These are phyloP conservation scores for Phylloporus sp. DNA, from an alignment of 1,284 basidiomycete genomes.

Conservation along the genomic window DNA sequence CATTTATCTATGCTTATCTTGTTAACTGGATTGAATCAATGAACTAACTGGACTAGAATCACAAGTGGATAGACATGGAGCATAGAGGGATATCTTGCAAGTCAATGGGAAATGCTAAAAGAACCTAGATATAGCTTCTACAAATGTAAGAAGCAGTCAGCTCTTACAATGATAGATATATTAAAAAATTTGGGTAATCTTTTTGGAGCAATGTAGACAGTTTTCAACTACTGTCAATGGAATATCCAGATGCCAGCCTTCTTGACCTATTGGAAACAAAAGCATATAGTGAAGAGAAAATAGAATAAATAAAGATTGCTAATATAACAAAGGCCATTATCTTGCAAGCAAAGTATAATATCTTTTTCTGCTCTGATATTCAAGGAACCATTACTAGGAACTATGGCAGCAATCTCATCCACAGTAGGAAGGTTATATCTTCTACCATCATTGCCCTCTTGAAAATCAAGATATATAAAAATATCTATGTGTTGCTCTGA, in stretches of 20 bases:
- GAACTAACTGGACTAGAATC: too few species aligned
- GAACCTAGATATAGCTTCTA: too few species aligned
- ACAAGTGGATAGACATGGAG: too few species aligned
- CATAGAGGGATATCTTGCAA: too few species aligned
- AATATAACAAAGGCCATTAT: neutral
- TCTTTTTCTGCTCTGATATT: constrained; percentile 13
- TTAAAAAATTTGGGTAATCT: constrained; percentile 20
- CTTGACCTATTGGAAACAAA: constrained; percentile 44
- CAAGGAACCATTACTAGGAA: constrained; percentile 17
- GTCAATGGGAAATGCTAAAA: too few species aligned
- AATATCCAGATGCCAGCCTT: too few species aligned
- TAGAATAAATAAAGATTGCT: constrained; percentile 37
- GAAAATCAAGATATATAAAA: neutral
- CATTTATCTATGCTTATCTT: too few species aligned
- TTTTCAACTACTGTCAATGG: neutral
- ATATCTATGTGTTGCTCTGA: neutral
- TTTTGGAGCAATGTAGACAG: constrained; percentile 1
- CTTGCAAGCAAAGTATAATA: neutral
- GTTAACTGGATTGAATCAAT: too few species aligned
- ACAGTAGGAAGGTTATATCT: neutral
- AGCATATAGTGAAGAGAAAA: constrained; percentile 43
- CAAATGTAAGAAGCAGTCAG: too few species aligned
- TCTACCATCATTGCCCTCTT: neutral
- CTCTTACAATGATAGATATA: too few species aligned
- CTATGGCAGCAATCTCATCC: constrained; percentile 28